A percentile compares a stretch with the other conserved stretches of the same genome.
Conservation (phyloP, 805 yeast species). For the Teunomyces pallodes region DNA sequence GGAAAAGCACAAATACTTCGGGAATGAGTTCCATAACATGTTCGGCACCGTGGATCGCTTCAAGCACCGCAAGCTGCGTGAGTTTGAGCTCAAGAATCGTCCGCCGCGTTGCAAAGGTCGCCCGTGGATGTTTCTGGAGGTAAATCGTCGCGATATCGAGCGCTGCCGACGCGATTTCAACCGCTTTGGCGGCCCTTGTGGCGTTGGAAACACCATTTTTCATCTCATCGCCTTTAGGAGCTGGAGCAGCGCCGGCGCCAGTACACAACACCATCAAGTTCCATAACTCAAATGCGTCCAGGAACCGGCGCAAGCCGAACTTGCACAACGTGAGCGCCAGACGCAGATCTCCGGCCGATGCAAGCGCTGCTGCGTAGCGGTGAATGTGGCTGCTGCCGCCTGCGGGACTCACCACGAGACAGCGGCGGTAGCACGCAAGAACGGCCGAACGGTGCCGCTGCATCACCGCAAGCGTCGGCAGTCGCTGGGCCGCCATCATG, state of each 20-base stretch:
- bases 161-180: not conserved
- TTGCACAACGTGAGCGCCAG: slow-evolving; percentile 48
- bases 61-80: slow-evolving; percentile 71
- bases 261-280: slow-evolving; percentile 64
- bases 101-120: slow-evolving; percentile 31
- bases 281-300: slow-evolving; percentile 61
- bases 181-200: not conserved
- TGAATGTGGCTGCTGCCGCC: slow-evolving; percentile 31
- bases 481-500: slow-evolving; percentile 25
- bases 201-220: not conserved
- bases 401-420: slow-evolving; percentile 36
- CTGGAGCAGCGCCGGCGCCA: slow-evolving; percentile 48
- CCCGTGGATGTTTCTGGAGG: slow-evolving; percentile 10
- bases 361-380: slow-evolving; percentile 49
- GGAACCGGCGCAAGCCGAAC: slow-evolving; percentile 47
- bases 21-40: slow-evolving; percentile 63
- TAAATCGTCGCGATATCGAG: slow-evolving; percentile 41
- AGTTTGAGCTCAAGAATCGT: slow-evolving; percentile 66
- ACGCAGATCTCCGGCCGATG: slow-evolving; percentile 41
- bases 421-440: slow-evolving; percentile 28
- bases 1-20: slow-evolving; percentile 60
- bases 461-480: slow-evolving; percentile 20
- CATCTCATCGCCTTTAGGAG: slow-evolving; percentile 29
- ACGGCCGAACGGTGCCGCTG: slow-evolving; percentile 14
- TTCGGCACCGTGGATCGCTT: slow-evolving; percentile 54